Base-by-base conservation (phyloP, 2,329 filamentous ascomycete species). In the Pleurostoma richardsiae region DNA sequence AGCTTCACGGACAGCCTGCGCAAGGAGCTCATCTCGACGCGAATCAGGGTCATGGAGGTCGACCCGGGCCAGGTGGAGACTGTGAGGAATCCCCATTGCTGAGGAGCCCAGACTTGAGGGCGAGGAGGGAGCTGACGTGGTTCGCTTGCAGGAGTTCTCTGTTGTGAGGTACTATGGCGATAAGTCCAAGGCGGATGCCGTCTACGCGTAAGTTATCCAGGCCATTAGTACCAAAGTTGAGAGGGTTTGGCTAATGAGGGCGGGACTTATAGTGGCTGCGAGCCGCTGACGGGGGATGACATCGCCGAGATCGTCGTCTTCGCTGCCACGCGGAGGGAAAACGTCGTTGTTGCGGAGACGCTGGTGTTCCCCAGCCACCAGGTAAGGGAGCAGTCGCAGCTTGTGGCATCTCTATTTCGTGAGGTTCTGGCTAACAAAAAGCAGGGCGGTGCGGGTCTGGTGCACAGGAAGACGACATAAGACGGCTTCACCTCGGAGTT, bases 1-100 rank as follows among this genome's bases (percentile, higher is more conserved):
- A 86, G 79, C 55, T 96, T 95, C 69, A 90, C 88, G 1, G 90
- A 95, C 47, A 79, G 85, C 8, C 68, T 96, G 63, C 78, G 91
- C 55, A 88, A 84, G 64, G 91, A 96, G 70, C 76, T 95, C 49
- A 85, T 96, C 55, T 76, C 86, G 5, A 88, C 85, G 19, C 77
- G 87, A 47, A 88, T 96, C 52, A 75, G 91, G 47, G 76, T 96
- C 51, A 95, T 96, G 52, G 88, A 90, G 66, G 78, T 96, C 59
- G 91, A 96, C 59, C 91, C 91, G 0, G 91, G 91, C 29, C 90
- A 95, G 70, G 90, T 96, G 41, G 90, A 96, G 76, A 96, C 91
- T 40, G 82, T 85, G 67, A 29, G 44, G 6, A 41, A 28, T 3
- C 10, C 26, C 5, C 4, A n/a, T 26, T n/a, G 5, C 10, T n/a